Conservation (phyloP, 1,284 basidiomycete species). For the Ceratobasidium papillatum region DNA sequence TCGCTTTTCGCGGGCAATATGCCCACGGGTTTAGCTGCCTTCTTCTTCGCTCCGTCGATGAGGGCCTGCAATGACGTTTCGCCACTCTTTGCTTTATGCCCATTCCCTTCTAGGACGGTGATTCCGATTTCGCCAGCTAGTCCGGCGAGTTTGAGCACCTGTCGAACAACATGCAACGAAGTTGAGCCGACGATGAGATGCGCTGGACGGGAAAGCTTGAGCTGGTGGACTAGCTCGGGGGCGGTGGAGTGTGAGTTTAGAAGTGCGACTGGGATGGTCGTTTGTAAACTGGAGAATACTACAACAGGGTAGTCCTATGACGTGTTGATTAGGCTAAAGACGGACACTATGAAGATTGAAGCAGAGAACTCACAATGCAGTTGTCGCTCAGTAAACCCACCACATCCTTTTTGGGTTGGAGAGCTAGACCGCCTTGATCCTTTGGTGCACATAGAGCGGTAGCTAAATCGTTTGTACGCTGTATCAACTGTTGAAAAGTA, state of each 20-base stretch:
- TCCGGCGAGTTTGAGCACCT: conserved; percentile 62
- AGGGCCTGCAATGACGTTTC: conserved; percentile 19
- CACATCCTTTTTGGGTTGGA: conserved; percentile 11
- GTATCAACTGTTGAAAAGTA: neutral
- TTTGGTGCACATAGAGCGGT: conserved; percentile 11
- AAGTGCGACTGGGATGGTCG: conserved; percentile 68
- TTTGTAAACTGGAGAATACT: conserved; percentile 63
- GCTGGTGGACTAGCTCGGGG: conserved; percentile 68
- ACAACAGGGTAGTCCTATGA: conserved; percentile 70
- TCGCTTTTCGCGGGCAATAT: conserved; percentile 61
- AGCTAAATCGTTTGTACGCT: neutral
- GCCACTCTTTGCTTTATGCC: conserved; percentile 12
- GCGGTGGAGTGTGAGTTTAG: conserved; percentile 72
- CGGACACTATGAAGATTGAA: neutral
- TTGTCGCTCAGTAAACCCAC: conserved; percentile 60
- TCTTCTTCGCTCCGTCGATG: conserved; percentile 27
- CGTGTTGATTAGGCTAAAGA: neutral
- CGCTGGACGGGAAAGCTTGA: conserved; percentile 64
- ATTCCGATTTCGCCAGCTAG: conserved; percentile 60
- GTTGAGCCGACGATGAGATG: conserved; percentile 68
- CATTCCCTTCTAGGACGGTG: conserved; percentile 61
- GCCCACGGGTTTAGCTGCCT: conserved; percentile 8
- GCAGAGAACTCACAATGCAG: conserved; percentile 60
- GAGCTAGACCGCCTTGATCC: conserved; percentile 19
- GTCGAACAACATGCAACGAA: conserved; percentile 60